Percentiles rank a stretch among this genome's conserved stretches.
Evolutionary conservation across 805 yeast species (phyloP).

Genomic region (Yamadazyma takamatsuzukensis): DNA sequence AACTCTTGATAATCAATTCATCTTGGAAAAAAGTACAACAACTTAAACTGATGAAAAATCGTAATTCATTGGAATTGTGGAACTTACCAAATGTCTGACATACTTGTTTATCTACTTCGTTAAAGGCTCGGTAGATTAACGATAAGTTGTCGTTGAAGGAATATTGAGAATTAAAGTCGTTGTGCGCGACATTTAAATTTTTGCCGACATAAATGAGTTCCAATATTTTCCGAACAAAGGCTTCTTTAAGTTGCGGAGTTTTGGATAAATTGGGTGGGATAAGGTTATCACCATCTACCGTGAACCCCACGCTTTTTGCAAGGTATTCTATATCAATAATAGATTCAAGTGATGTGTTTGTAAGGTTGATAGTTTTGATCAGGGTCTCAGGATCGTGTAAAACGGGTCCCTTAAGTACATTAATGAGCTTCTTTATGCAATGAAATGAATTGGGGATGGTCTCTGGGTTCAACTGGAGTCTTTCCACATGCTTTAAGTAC

Average conservation of each 20-base stretch:
- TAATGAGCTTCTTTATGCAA: slow-evolving; percentile 59
- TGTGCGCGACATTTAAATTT: slow-evolving; percentile 13
- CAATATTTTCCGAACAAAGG: slow-evolving; percentile 49
- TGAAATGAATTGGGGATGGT: slow-evolving; percentile 50
- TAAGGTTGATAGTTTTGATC: slow-evolving; percentile 51
- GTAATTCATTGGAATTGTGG: slow-evolving; percentile 18
- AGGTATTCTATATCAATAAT: slow-evolving; percentile 56
- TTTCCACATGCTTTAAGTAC: slow-evolving; percentile 35
- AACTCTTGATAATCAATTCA: slow-evolving; percentile 38
- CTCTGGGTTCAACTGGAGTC: slow-evolving; percentile 24
- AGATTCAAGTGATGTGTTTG: slow-evolving; percentile 50
- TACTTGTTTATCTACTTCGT: slow-evolving; percentile 36
- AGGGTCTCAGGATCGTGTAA: slow-evolving; percentile 40
- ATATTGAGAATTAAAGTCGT: slow-evolving; percentile 21
- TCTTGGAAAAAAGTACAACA: slow-evolving; percentile 31
- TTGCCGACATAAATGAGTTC: slow-evolving; percentile 45
- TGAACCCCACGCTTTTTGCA: slow-evolving; percentile 44
- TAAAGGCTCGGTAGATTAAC: slow-evolving; percentile 28
- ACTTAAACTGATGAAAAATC: slow-evolving; percentile 28
- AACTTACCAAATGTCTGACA: slow-evolving; percentile 19
- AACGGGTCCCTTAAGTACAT: slow-evolving; percentile 67
- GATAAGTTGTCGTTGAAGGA: slow-evolving; percentile 34
- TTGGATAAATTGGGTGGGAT: slow-evolving; percentile 46
- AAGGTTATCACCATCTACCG: slow-evolving; percentile 25
- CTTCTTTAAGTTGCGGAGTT: slow-evolving; percentile 36